phyloP scores from a whole-genome alignment of 441 rosid genomes.

The Pelargonium myrrhifolium region DNA sequence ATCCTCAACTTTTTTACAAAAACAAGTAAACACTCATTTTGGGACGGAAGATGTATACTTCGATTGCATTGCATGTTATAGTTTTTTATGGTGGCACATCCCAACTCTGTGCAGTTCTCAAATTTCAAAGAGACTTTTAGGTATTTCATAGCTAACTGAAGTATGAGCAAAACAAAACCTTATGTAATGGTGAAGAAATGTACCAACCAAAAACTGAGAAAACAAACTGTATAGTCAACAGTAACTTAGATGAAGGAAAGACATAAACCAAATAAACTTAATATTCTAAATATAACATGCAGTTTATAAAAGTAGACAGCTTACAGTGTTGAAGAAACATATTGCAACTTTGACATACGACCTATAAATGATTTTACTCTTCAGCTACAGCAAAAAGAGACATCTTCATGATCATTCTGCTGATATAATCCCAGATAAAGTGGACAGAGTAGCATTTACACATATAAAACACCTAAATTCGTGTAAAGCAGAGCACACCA shows the following conservation, averaged over 20 bases:
- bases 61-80: too few relatives aligned
- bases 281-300: neutral
- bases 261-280: neutral
- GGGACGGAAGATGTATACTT: too few relatives aligned
- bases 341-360: slow-evolving; percentile 79
- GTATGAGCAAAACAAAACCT: neutral
- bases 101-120: neutral
- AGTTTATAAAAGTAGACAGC: slow-evolving; percentile 15
- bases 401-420: slow-evolving; percentile 56
- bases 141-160: slow-evolving; percentile 3
- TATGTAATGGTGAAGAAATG: neutral
- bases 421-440: slow-evolving; percentile 17
- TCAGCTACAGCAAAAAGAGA: slow-evolving; percentile 61
- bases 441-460: slow-evolving; percentile 6
- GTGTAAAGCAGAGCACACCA: neutral
- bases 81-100: too few relatives aligned
- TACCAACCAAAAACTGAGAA: neutral
- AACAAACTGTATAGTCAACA: neutral
- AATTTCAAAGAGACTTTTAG: neutral
- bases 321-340: slow-evolving; percentile 89
- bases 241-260: neutral
- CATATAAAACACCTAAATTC: neutral
- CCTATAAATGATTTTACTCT: slow-evolving; percentile 69
- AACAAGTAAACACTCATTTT: too few relatives aligned
- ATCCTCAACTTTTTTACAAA: too few relatives aligned